Percentiles rank a stretch among this genome's conserved stretches.
Conservation (phyloP, 2,329 filamentous ascomycete genomes). For the Verticillium nonalfalfae region DNA sequence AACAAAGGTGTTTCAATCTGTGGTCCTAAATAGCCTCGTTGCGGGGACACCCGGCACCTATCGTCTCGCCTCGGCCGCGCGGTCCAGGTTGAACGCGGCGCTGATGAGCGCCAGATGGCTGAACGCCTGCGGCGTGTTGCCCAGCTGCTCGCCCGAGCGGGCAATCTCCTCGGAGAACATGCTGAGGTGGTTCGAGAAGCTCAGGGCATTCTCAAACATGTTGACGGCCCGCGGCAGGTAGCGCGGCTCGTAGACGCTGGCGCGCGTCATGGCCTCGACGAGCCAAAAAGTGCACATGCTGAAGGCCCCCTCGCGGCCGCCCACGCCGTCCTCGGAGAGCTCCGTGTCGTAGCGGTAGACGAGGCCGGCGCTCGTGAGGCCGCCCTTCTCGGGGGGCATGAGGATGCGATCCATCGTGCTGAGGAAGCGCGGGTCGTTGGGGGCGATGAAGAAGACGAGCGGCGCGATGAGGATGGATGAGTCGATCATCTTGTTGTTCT, state of each 20-base stretch:
- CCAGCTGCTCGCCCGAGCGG: constrained; percentile 67
- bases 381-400: constrained; percentile 65
- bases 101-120: constrained; percentile 71
- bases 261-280: constrained; percentile 69
- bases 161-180: constrained; percentile 80
- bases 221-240: constrained; percentile 57
- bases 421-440: constrained; percentile 70
- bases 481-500: constrained; percentile 63
- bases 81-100: constrained; percentile 70
- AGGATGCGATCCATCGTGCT: constrained; percentile 68
- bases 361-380: constrained; percentile 66
- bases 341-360: constrained; percentile 71
- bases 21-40: not conserved
- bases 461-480: constrained; percentile 71
- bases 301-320: constrained; percentile 69
- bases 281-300: constrained; percentile 82
- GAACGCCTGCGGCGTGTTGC: constrained; percentile 75
- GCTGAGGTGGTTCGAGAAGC: constrained; percentile 68
- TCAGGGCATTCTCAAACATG: constrained; percentile 72
- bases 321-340: constrained; percentile 64
- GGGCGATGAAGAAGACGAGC: constrained; percentile 72
- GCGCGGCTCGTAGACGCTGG: constrained; percentile 56
- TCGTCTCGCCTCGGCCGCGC: constrained; percentile 28
- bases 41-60: not conserved
- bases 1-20: too few relatives aligned